phyloP scores from a whole-genome alignment of 1,284 basidiomycete species.

The Ceratobasidium sp. region DNA sequence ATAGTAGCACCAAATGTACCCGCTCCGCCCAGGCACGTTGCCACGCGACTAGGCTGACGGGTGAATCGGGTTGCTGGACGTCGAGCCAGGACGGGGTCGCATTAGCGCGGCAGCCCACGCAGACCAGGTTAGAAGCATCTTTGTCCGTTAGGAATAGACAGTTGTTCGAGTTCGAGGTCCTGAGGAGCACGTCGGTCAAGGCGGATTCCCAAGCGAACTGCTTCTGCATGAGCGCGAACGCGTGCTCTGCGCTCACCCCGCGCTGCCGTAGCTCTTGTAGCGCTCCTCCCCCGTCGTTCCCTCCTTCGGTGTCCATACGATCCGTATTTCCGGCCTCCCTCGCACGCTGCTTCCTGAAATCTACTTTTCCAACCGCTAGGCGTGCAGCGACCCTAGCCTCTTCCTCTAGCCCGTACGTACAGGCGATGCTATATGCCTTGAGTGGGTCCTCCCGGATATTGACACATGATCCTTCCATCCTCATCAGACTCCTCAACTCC shows the following conservation, averaged over 20 bases:
- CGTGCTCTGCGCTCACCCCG: neutral
- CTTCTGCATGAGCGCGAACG: slow-evolving; percentile 5
- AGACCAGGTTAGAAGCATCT: neutral
- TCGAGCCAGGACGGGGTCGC: no score
- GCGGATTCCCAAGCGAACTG: slow-evolving; percentile 14
- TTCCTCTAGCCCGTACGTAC: neutral
- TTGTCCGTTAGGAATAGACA: neutral
- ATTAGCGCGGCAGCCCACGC: neutral
- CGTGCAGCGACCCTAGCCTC: slow-evolving; percentile 3
- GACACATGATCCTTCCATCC: neutral
- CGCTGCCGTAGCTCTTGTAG: neutral
- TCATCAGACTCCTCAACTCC: neutral
- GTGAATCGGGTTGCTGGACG: neutral
- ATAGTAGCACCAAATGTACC: neutral
- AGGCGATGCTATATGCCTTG: slow-evolving; percentile 10
- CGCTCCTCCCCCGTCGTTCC: neutral
- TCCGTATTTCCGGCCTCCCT: no score
- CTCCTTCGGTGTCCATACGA: no score
- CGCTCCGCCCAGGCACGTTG: neutral
- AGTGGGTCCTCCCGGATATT: neutral
- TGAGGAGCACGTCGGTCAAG: slow-evolving; percentile 5
- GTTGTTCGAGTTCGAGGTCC: neutral
- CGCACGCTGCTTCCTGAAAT: neutral
- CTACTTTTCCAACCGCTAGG: slow-evolving; percentile 2
- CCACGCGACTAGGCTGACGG: neutral